Evolutionary conservation across 805 yeast species (phyloP).

Genomic region (Candida boleticola): DNA sequence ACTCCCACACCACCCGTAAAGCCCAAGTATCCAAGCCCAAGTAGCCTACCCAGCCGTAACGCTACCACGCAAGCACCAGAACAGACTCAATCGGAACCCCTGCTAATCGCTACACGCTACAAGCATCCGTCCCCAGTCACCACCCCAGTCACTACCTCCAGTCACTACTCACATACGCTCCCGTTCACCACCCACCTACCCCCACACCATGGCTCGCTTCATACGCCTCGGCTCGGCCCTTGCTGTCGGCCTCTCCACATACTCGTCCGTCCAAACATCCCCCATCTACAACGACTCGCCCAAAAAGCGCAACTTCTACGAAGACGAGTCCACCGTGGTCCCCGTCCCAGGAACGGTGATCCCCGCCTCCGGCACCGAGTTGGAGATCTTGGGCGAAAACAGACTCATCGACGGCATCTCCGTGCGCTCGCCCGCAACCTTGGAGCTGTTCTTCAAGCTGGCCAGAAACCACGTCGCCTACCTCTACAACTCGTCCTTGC

Average conservation of each 20-base stretch:
- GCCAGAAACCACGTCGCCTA: constrained; percentile 45
- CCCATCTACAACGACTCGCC: constrained; percentile 12
- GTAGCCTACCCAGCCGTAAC: no score
- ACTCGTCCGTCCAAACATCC: neutral
- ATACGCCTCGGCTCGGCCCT: neutral
- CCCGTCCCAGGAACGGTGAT: constrained; percentile 52
- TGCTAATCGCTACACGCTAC: no score
- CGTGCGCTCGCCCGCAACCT: constrained; percentile 47
- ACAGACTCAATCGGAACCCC: no score
- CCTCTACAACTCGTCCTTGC: constrained; percentile 22
- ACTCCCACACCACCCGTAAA: no score
- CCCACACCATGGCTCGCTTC: no score
- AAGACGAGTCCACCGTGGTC: constrained; percentile 43
- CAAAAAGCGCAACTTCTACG: constrained; percentile 44
- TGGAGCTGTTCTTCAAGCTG: constrained; percentile 48
- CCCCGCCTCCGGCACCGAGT: constrained; percentile 42
- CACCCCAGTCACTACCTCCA: no score
- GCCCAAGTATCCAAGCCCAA: no score
- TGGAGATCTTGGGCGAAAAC: constrained; percentile 45
- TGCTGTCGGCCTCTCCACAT: neutral
- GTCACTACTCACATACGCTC: no score
- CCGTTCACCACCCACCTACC: no score
- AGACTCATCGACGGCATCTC: constrained; percentile 54
- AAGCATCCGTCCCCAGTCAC: no score
- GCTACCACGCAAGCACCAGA: no score